phyloP scores from a whole-genome alignment of 306 rosid species.

The Begonia fuchsioides region DNA sequence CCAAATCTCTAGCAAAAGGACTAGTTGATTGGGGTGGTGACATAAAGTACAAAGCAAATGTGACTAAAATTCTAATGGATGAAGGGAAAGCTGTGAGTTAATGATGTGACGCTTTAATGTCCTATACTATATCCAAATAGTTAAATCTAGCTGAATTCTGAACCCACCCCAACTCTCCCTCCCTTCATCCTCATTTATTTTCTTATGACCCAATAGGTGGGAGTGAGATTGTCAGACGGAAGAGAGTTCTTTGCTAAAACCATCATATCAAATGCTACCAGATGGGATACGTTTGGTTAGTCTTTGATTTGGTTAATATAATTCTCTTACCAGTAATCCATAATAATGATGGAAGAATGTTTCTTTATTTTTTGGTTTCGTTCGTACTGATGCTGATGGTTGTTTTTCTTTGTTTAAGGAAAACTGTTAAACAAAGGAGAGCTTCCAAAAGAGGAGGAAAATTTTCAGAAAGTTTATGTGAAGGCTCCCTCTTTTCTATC shows the following conservation, averaged over 20 bases:
- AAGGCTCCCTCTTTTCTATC: constrained; percentile 97
- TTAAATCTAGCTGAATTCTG: too few species aligned
- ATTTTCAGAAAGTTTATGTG: constrained; percentile 74
- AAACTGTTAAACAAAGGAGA: constrained; percentile 54
- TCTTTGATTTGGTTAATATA: constrained; percentile 12
- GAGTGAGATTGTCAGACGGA: constrained; percentile 76
- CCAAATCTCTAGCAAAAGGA: constrained; percentile 81
- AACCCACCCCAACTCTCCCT: too few species aligned
- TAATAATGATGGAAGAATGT: not conserved
- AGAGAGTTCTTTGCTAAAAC: constrained; percentile 77
- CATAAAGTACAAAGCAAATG: constrained; percentile 82
- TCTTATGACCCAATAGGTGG: constrained; percentile 30
- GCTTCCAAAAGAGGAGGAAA: constrained; percentile 76
- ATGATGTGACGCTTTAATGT: not conserved
- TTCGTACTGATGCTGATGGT: not conserved
- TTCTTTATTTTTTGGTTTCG: constrained; percentile 2
- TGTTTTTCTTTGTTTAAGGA: constrained; percentile 26
- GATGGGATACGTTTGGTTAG: constrained; percentile 99
- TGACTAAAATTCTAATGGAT: constrained; percentile 46
- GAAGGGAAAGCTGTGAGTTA: constrained; percentile 75
- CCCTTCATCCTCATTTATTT: too few species aligned
- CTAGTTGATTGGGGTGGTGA: constrained; percentile 65
- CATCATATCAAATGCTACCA: constrained; percentile 85
- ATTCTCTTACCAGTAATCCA: constrained; percentile 2
- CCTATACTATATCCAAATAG: too few species aligned